Base-by-base conservation (phyloP, 1,284 basidiomycete species). In the Porogramme epimiltina region DNA sequence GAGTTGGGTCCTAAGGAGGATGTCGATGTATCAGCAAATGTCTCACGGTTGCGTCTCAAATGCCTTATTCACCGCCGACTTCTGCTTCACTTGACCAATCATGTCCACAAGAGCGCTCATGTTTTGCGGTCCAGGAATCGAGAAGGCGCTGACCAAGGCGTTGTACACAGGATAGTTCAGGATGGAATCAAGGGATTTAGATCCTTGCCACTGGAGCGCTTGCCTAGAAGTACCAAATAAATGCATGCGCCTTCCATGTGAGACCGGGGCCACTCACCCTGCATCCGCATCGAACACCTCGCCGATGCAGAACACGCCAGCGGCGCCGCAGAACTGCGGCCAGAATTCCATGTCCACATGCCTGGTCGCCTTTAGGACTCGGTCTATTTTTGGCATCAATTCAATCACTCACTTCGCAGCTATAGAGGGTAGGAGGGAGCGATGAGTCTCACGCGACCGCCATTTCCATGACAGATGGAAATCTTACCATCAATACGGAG, bases 231-330 rank as follows among this genome's bases (percentile, higher is more conserved):
- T 9, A 22, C 19, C 18, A 4, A 44, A 16, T 49, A 4, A 48
- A 39, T 20, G 19, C 3, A 4, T 4, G 19, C 8, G 10, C 13
- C 23, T 20, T 19, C 10, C 19, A 24, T 24, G 34, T n/a, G 25
- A 10, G 26, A 33, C 45, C 20, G 24, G 33, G 33, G 52, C 18
- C 22, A 58, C 77, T 45, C 65, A 88, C 75, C 74, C 73, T 36
- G 89, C 73, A 47, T 87, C 78, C 31, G 73, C 66, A 24, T 76
- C 81, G 62, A 84, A 88, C 33, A 93, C 87, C 72, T 94, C 91
- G 25, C 91, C 91, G 46, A 92, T 91, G 59, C 89, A 92, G 73
- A 91, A 94, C 16, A 93, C 87, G 5, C 88, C 89, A 0, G 89
- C 87, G 10, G 81, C 81, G 22, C 70, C 73, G 60, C 83, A 87